Percentiles rank a stretch among this genome's conserved stretches.
Evolutionary conservation across 225 moss, liverwort and hornwort genomes (phyloP).

Genomic region (Ulota crispa): DNA sequence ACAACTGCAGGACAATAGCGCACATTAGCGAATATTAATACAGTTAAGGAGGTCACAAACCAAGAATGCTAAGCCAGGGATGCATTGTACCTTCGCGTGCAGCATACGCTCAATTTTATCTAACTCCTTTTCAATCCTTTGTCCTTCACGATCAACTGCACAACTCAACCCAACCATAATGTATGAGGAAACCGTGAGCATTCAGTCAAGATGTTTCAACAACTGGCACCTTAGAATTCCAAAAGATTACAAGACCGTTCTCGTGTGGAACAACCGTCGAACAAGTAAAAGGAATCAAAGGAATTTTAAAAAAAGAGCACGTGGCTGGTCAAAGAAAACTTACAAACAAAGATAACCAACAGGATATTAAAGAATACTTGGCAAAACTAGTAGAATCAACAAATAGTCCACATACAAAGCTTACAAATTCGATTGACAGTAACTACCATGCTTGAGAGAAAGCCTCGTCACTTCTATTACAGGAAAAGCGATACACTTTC

Average conservation of each 20-base stretch:
- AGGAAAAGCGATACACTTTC: background rate
- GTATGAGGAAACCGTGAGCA: background rate
- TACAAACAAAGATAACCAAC: background rate
- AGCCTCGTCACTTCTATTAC: background rate
- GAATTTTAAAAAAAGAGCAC: background rate
- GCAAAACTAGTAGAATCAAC: slow-evolving; percentile 17
- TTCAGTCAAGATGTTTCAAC: background rate
- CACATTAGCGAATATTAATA: slow-evolving; percentile 23
- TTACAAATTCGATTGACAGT: background rate
- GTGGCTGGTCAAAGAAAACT: background rate
- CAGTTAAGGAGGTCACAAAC: slow-evolving; percentile 6
- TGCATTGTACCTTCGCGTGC: slow-evolving; percentile 63
- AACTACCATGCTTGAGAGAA: background rate
- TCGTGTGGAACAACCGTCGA: background rate
- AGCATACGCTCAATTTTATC: slow-evolving; percentile 78
- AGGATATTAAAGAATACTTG: background rate
- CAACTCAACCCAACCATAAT: slow-evolving; percentile 6
- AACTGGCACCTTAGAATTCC: background rate
- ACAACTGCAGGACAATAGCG: slow-evolving; percentile 53
- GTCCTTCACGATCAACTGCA: slow-evolving; percentile 45
- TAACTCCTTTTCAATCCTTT: slow-evolving; percentile 43
- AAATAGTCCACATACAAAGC: background rate
- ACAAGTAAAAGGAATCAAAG: slow-evolving; percentile 1
- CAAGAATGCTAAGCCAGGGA: background rate
- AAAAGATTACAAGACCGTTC: background rate